Conservation (phyloP, 139 green algal genomes). For the Zygnema cylindricum region DNA sequence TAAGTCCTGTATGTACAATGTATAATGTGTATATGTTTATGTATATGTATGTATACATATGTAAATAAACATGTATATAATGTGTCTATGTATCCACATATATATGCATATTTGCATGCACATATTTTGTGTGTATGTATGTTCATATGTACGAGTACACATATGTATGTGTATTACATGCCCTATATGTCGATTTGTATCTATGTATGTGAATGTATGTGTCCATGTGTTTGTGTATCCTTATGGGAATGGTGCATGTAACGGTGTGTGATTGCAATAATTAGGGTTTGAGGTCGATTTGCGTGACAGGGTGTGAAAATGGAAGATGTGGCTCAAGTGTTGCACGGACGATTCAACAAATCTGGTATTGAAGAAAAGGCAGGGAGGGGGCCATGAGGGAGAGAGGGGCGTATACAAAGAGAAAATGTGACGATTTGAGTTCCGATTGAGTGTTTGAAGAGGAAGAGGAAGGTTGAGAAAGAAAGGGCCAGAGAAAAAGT, state of each 20-base stretch:
- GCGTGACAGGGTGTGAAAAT: conserved; percentile 45
- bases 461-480: not conserved
- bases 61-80: too few relatives aligned
- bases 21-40: too few relatives aligned
- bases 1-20: too few relatives aligned
- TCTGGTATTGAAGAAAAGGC: conserved; percentile 44
- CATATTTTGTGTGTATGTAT: not conserved
- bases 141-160: not conserved
- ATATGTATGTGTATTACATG: not conserved
- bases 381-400: too few relatives aligned
- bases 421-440: too few relatives aligned
- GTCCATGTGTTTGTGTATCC: not conserved
- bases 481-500: not conserved
- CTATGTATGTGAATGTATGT: not conserved
- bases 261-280: too few relatives aligned
- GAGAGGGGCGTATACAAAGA: too few relatives aligned
- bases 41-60: too few relatives aligned
- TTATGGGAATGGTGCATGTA: too few relatives aligned
- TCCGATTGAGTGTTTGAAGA: too few relatives aligned
- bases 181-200: not conserved
- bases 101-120: too few relatives aligned
- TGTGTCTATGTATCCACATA: too few relatives aligned
- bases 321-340: conserved; percentile 37
- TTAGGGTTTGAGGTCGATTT: not conserved
- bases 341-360: conserved; percentile 26